Conservation (phyloP, 192 early-diverging fungal genomes). For the Podila clonocystis region DNA sequence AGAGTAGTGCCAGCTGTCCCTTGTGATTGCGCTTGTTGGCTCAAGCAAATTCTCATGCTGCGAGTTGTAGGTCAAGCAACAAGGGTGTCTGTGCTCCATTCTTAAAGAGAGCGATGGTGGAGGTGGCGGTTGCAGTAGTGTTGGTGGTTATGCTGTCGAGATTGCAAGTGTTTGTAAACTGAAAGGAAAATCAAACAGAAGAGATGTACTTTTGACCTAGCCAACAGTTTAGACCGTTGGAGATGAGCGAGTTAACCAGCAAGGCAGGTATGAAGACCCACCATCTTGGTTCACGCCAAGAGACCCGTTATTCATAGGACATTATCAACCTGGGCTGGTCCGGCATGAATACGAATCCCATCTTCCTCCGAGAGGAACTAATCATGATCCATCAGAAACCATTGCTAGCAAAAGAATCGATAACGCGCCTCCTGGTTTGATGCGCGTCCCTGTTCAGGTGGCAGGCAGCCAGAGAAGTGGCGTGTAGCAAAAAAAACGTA, state of each 20-base stretch:
- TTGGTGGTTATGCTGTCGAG: not conserved
- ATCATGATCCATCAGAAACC: not conserved
- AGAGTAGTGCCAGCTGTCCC: not conserved
- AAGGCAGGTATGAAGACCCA: too few species aligned
- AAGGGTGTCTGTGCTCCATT: not conserved
- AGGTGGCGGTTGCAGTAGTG: not conserved
- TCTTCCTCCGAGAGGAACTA: not conserved
- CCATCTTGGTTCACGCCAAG: too few species aligned
- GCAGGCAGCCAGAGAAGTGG: not conserved
- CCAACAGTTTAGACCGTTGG: too few species aligned
- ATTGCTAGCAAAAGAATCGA: too few species aligned
- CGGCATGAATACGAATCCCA: too few species aligned
- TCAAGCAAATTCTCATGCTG: not conserved
- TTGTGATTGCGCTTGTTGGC: not conserved
- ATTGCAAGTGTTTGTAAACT: not conserved
- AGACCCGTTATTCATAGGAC: too few species aligned
- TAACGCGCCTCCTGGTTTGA: too few species aligned
- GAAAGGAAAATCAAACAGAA: too few species aligned
- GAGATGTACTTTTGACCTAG: too few species aligned
- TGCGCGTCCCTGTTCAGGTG: not conserved
- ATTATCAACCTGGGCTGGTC: too few species aligned
- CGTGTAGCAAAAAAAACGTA: constrained; percentile 2
- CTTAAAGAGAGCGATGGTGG: not conserved
- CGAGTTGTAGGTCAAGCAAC: not conserved
- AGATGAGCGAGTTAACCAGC: too few species aligned